These are phyloP conservation scores for Raphanus sativus DNA, from an alignment of 345 rosid species.

Conservation along the genomic window DNA sequence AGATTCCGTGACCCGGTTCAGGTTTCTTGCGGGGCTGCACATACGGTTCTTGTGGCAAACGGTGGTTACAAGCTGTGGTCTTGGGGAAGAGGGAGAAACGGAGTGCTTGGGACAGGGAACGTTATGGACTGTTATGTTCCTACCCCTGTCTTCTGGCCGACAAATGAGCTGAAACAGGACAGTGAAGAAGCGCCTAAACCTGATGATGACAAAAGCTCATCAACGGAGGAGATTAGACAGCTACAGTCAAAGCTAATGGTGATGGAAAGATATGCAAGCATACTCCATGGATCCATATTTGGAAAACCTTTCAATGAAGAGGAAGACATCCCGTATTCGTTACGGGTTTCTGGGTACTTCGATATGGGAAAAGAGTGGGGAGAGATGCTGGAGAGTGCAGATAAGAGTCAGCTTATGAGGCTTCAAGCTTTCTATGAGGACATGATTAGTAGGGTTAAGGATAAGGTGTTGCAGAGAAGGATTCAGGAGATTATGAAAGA, in stretches of 20 bases:
- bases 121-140: slow-evolving; percentile 53
- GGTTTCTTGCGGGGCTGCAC: slow-evolving; percentile 88
- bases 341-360: slow-evolving; percentile 49
- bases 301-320: slow-evolving; percentile 71
- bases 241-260: slow-evolving; percentile 59
- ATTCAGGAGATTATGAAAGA: slow-evolving; percentile 80
- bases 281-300: slow-evolving; percentile 82
- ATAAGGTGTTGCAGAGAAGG: slow-evolving; percentile 76
- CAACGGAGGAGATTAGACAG: slow-evolving; percentile 63
- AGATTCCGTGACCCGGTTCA: slow-evolving; percentile 61
- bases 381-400: slow-evolving; percentile 71
- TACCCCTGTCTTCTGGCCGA: slow-evolving; percentile 62
- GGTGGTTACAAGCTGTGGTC: slow-evolving; percentile 84
- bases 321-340: slow-evolving; percentile 60
- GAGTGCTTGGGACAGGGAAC: slow-evolving; percentile 77
- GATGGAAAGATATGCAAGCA: slow-evolving; percentile 72
- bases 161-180: slow-evolving; percentile 36
- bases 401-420: slow-evolving; percentile 60
- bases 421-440: slow-evolving; percentile 72
- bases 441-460: slow-evolving; percentile 78
- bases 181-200: slow-evolving; percentile 31
- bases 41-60: slow-evolving; percentile 70
- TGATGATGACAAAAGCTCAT: slow-evolving; percentile 54
- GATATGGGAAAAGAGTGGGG: slow-evolving; percentile 84
- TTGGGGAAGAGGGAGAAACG: slow-evolving; percentile 94